Evolutionary conservation across 202 grass and related monocot genomes (phyloP).

Genomic region (Digitaria exilis): DNA sequence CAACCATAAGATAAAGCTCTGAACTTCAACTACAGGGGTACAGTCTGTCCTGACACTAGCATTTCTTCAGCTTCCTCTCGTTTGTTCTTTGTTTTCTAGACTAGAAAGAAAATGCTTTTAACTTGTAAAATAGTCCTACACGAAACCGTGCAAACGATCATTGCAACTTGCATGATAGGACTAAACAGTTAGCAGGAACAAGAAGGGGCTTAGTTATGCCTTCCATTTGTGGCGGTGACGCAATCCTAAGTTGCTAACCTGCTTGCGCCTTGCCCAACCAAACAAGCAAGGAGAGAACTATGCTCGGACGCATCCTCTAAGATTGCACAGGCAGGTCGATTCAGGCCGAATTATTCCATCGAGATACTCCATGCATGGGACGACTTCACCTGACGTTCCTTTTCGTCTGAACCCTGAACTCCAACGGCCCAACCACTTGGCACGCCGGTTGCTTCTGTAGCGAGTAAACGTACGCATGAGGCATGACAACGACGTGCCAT

Average conservation of each 20-base stretch:
- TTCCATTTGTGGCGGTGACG: neutral
- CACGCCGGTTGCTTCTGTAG: slow-evolving; percentile 32
- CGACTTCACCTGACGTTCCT: neutral
- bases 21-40: neutral
- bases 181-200: too few species aligned
- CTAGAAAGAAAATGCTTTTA: neutral
- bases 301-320: neutral
- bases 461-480: neutral
- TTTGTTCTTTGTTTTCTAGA: neutral
- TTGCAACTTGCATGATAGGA: neutral
- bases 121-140: neutral
- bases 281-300: slow-evolving; percentile 15
- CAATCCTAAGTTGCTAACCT: slow-evolving; percentile 25
- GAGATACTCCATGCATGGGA: neutral
- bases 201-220: neutral
- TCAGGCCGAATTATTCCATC: neutral
- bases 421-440: neutral
- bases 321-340: neutral
- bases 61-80: neutral
- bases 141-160: neutral
- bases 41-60: neutral
- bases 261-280: slow-evolving; percentile 26
- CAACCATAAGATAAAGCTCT: neutral
- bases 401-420: neutral
- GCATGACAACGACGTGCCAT: neutral